These are phyloP conservation scores for Lactifluus piperatus DNA, from an alignment of 768 basidiomycete species.

Conservation along the genomic window DNA sequence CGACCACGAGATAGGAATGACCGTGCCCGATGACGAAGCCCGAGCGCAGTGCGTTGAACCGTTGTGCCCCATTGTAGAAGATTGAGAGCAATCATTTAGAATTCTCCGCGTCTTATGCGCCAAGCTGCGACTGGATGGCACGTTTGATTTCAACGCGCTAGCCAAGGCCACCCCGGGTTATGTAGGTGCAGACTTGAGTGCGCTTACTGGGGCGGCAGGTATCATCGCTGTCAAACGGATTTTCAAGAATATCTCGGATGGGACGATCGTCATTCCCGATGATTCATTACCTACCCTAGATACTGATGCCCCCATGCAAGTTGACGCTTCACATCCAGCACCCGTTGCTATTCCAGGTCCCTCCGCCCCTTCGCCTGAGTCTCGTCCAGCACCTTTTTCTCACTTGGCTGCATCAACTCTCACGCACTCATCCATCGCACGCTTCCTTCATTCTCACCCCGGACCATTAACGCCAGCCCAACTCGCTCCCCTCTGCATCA, in stretches of 20 bases:
- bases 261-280: slow-evolving; percentile 48
- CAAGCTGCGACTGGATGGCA: slow-evolving; percentile 76
- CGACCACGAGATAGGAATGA: slow-evolving; percentile 97
- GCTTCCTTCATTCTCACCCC: slow-evolving; percentile 86
- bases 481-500: slow-evolving; percentile 76
- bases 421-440: slow-evolving; percentile 59
- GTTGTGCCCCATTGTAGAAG: neutral
- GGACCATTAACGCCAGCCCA: slow-evolving; percentile 67
- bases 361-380: slow-evolving; percentile 5
- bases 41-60: slow-evolving; percentile 64
- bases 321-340: slow-evolving; percentile 26
- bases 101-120: slow-evolving; percentile 81
- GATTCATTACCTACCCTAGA: slow-evolving; percentile 22
- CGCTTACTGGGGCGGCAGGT: slow-evolving; percentile 87
- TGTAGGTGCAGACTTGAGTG: slow-evolving; percentile 89
- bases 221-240: slow-evolving; percentile 96
- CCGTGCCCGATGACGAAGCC: slow-evolving; percentile 87
- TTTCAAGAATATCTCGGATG: slow-evolving; percentile 63
- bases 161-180: slow-evolving; percentile 96
- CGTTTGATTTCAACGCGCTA: slow-evolving; percentile 77
- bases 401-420: slow-evolving; percentile 31
- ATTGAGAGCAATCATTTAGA: slow-evolving; percentile 32
- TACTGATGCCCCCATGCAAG: slow-evolving; percentile 29
- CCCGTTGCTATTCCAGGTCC: neutral
- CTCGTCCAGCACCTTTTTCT: slow-evolving; percentile 26